These are phyloP conservation scores for Boletus bicolor DNA, from an alignment of 768 basidiomycete genomes.

Conservation along the genomic window DNA sequence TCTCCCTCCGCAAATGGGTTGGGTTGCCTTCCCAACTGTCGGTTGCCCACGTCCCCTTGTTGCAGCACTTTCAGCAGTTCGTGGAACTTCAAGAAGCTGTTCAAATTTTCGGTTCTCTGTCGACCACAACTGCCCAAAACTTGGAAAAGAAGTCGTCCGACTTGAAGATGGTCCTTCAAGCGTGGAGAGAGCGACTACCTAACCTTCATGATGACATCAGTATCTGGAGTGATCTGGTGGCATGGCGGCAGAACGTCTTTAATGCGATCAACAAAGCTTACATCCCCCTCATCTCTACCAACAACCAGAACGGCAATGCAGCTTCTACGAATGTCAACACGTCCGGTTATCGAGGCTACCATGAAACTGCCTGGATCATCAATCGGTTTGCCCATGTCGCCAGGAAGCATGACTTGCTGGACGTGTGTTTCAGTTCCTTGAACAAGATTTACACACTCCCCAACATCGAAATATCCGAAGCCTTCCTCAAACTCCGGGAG, in stretches of 20 bases:
- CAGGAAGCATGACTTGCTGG: conserved; percentile 91
- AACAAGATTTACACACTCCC: conserved; percentile 98
- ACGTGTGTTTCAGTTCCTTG: conserved; percentile 91
- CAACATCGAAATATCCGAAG: conserved; percentile 99
- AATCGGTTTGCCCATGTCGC: conserved; percentile 99
- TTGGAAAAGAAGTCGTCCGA: conserved; percentile 94
- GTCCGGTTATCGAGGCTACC: conserved; percentile 92
- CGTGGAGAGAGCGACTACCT: conserved; percentile 95
- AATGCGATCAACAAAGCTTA: conserved; percentile 95
- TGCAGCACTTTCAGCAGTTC: conserved; percentile 98
- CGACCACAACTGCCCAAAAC: conserved; percentile 81
- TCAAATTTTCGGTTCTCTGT: conserved; percentile 88
- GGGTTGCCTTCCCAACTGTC: conserved; percentile 83
- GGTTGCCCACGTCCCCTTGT: conserved; percentile 87
- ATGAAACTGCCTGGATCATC: conserved; percentile 99
- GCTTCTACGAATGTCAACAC: conserved; percentile 65
- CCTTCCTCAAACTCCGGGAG: conserved; percentile 96
- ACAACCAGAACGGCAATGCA: conserved; percentile 48
- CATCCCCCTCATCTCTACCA: conserved; percentile 77
- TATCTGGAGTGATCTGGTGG: conserved; percentile 98
- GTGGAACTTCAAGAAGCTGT: conserved; percentile 96
- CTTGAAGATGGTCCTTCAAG: conserved; percentile 92
- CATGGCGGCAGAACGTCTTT: conserved; percentile 99
- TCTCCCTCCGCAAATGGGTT: conserved; percentile 95
- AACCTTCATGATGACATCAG: conserved; percentile 97